Base-by-base conservation (phyloP, 306 rosid genomes). In the Heteromeles arbutifolia region DNA sequence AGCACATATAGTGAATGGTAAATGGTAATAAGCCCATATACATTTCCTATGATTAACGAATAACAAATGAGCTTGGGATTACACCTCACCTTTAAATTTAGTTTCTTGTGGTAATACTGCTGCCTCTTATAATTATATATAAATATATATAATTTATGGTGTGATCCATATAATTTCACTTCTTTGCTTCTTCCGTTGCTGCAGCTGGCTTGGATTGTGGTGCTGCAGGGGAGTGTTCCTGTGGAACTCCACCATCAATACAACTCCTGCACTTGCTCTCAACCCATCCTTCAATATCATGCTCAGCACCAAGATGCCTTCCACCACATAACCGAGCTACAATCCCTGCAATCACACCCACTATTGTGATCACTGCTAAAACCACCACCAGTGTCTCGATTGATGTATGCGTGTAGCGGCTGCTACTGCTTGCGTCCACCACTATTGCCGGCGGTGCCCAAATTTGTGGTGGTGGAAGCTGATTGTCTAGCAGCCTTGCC, bases 231-330 rank as follows among this genome's bases (percentile, higher is more conserved):
- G 85, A 31, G 0, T 83, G 77, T 25, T 87, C 54, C 0, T 85
- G 62, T 2, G 92, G 85, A n/a, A 82, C 74, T 15, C 93, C 93
- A 5, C 81, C 90, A 70, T 91, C 97, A 67, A 93, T 85, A 83
- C 98, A 93, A 73, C 96, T 93, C 81, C 88, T 84, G 45, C 98
- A 93, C 83, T 57, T 87, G 72, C 73, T 89, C 74, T 91, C 96
- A 50, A 93, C 86, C 97, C 98, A 93, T 32, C 98, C 95, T 86
- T 93, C 98, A 3, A 93, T 89, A 75, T 91, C 98, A 68, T 84
- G 75, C 83, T 85, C 96, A 2, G 94, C 88, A 11, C 90, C 90
- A 44, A 87, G 82, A 75, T 92, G 97, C 74, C 93, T 79, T 73
- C 97, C 97, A 6, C 96, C 92, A 70, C 98, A 91, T 7, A 93